Conservation (phyloP, 2,329 filamentous ascomycete species). For the Trichoderma asperellum region DNA sequence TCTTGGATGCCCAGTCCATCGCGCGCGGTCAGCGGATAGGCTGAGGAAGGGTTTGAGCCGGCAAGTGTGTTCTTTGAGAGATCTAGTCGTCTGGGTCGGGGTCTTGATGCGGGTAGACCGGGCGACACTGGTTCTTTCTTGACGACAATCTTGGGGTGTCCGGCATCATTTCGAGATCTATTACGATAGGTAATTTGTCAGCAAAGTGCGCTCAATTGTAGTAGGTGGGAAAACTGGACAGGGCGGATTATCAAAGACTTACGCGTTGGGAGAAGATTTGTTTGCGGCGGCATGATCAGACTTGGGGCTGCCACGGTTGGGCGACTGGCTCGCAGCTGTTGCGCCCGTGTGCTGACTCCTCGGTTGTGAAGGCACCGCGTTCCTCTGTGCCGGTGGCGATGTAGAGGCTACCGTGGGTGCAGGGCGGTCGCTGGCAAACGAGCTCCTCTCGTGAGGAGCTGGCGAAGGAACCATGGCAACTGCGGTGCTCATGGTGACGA, state of each 20-base stretch:
- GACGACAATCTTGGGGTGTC: slow-evolving; percentile 79
- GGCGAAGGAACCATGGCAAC: slow-evolving; percentile 71
- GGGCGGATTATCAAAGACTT: slow-evolving; percentile 43
- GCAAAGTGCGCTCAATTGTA: slow-evolving; percentile 15
- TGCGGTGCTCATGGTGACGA: slow-evolving; percentile 65
- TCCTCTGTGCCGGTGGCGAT: slow-evolving; percentile 52
- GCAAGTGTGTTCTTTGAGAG: slow-evolving; percentile 66
- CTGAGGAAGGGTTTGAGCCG: slow-evolving; percentile 60
- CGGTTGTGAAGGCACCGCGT: slow-evolving; percentile 37
- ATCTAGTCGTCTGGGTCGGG: slow-evolving; percentile 70
- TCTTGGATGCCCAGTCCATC: slow-evolving; percentile 85
- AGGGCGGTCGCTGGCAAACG: slow-evolving; percentile 58
- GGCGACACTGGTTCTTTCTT: slow-evolving; percentile 96
- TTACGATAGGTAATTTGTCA: slow-evolving; percentile 29
- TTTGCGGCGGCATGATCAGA: slow-evolving; percentile 43
- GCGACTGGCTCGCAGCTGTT: slow-evolving; percentile 51
- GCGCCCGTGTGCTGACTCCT: slow-evolving; percentile 38
- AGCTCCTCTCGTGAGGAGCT: slow-evolving; percentile 66
- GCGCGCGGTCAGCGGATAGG: slow-evolving; percentile 76
- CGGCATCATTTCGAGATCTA: slow-evolving; percentile 56
- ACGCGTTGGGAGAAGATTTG: slow-evolving; percentile 64
- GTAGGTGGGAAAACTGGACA: background rate
- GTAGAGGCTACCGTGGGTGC: slow-evolving; percentile 42
- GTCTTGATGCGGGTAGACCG: slow-evolving; percentile 69
- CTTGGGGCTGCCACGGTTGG: slow-evolving; percentile 60